Conservation (phyloP, 2,329 filamentous ascomycete species). For the Colletotrichum sidae region DNA sequence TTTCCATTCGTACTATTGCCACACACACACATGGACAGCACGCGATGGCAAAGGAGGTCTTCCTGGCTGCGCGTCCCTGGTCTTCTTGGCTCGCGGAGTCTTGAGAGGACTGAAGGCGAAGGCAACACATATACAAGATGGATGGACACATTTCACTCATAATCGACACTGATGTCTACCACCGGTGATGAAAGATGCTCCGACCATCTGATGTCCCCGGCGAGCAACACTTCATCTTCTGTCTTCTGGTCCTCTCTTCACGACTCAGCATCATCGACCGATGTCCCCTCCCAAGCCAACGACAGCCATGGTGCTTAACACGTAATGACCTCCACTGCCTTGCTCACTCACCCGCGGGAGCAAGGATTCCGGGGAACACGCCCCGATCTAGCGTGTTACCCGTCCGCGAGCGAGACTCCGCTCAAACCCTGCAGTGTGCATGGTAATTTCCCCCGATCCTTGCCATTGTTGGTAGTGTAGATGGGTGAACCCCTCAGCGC, state of each 20-base stretch:
- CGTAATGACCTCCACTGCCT: conserved; percentile 1
- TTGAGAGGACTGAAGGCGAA: no score
- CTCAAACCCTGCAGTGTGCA: background rate
- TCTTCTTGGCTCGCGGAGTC: conserved; percentile 12
- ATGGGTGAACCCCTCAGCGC: background rate
- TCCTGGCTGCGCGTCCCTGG: background rate
- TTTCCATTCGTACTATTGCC: background rate
- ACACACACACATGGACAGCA: background rate
- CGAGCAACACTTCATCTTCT: no score
- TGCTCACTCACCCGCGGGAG: background rate
- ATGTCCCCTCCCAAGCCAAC: no score
- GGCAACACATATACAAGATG: no score
- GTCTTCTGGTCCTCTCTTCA: no score
- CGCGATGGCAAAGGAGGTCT: conserved; percentile 5
- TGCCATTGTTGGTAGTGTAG: background rate
- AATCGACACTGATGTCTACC: no score
- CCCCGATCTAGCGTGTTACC: conserved; percentile 7
- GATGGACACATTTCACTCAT: no score
- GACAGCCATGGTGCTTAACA: background rate
- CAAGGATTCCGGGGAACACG: conserved; percentile 16
- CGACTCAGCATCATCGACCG: no score
- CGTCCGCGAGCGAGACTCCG: background rate
- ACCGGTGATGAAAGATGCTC: no score
- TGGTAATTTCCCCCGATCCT: conserved; percentile 18
- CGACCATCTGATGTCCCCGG: no score